These are phyloP conservation scores for Cryphonectria nitschkei DNA, from an alignment of 2,329 filamentous ascomycete species.

Conservation along the genomic window DNA sequence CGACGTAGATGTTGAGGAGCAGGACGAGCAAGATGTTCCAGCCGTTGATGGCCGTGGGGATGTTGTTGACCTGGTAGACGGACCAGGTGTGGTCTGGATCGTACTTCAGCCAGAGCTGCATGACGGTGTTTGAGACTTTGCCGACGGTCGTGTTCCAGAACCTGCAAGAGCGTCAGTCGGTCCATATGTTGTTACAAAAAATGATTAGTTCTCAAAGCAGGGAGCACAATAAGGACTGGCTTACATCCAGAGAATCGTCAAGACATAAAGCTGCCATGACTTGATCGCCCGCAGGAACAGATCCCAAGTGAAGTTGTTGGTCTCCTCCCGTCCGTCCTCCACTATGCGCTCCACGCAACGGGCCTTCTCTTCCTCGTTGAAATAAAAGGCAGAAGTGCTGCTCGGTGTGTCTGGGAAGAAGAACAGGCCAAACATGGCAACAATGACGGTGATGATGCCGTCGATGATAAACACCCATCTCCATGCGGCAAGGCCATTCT, in stretches of 20 bases:
- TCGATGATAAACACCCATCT: slow-evolving; percentile 53
- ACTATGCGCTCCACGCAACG: slow-evolving; percentile 44
- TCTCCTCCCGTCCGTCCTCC: slow-evolving; percentile 35
- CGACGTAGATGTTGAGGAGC: slow-evolving; percentile 35
- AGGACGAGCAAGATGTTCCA: slow-evolving; percentile 37
- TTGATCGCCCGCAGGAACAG: slow-evolving; percentile 32
- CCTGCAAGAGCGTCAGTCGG: slow-evolving; percentile 18
- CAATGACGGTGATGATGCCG: slow-evolving; percentile 54
- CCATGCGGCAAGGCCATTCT: slow-evolving; percentile 54
- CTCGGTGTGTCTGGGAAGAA: slow-evolving; percentile 52
- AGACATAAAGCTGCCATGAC: slow-evolving; percentile 36
- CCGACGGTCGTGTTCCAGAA: slow-evolving; percentile 37
- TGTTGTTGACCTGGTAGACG: slow-evolving; percentile 37
- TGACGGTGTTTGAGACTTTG: slow-evolving; percentile 37
- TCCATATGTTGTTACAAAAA: too few species aligned
- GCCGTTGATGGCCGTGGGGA: slow-evolving; percentile 38
- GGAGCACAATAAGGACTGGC: not conserved
- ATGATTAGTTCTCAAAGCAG: too few species aligned
- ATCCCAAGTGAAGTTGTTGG: slow-evolving; percentile 32
- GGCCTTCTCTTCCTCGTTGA: slow-evolving; percentile 40
- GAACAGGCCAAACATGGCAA: slow-evolving; percentile 54
- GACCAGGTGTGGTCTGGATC: slow-evolving; percentile 35
- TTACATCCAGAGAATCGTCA: slow-evolving; percentile 36
- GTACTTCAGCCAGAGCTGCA: slow-evolving; percentile 36
- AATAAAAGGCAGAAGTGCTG: slow-evolving; percentile 42